phyloP scores from a whole-genome alignment of 2,329 filamentous ascomycete genomes.

The Thielaviopsis ethacetica region DNA sequence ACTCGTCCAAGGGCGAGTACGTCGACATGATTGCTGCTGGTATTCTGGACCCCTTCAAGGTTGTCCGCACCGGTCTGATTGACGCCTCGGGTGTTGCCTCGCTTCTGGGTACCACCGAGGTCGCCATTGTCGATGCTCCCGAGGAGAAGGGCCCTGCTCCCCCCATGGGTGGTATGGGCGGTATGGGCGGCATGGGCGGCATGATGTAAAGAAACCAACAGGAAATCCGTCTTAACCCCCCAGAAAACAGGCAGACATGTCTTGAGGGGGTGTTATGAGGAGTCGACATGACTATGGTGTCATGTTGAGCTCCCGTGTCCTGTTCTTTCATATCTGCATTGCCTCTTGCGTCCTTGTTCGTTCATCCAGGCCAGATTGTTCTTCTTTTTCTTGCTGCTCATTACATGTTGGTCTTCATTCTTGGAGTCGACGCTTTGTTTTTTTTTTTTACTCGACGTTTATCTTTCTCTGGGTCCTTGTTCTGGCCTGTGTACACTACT shows the following conservation, averaged over 20 bases:
- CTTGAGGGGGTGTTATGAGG: neutral
- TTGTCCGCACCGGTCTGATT: conserved; percentile 87
- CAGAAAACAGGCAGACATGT: neutral
- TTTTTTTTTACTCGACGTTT: neutral
- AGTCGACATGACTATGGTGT: neutral
- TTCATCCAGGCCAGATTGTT: neutral
- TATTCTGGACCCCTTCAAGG: conserved; percentile 99
- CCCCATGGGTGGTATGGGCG: conserved; percentile 50
- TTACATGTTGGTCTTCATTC: neutral
- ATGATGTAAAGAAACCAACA: conserved; percentile 36
- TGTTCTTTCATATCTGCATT: neutral
- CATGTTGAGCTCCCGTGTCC: neutral
- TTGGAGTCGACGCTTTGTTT: neutral
- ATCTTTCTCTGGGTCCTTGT: neutral
- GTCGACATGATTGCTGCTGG: conserved; percentile 95
- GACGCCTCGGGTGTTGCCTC: conserved; percentile 95
- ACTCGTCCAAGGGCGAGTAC: conserved; percentile 93
- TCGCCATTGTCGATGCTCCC: conserved; percentile 88
- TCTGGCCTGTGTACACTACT: neutral
- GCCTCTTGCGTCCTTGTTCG: neutral
- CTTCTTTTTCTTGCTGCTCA: neutral
- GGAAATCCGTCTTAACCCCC: no score
- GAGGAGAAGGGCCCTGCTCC: conserved; percentile 71
- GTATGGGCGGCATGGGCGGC: conserved; percentile 39
- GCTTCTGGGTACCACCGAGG: conserved; percentile 92